Base-by-base conservation (phyloP, 2,329 filamentous ascomycete species). In the Phaeoacremonium minimum region DNA sequence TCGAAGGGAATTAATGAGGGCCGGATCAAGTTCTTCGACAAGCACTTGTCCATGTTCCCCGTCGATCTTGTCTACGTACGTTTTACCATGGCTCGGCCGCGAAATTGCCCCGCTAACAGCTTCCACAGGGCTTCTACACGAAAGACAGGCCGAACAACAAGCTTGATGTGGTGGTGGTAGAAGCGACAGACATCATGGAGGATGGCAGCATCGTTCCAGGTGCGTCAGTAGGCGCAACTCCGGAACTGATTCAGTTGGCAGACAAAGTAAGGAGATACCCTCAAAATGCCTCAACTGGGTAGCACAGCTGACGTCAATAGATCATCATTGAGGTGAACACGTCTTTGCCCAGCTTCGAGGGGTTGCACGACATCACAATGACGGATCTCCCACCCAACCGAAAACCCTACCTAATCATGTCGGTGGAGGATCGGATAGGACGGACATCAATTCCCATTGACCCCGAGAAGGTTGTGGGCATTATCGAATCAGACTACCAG, bases 321-420 rank as follows among this genome's bases (percentile, higher is more conserved):
- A 79, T 95, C 63, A 88, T 95, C 54, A 87, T 95, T 54, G 88
- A 95, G 67, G 85, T 95, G 64, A 95, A 95, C 70, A 95, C 89
- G 1, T 71, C 87, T 2, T 77, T 86, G 34, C 88, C 88, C 5
- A 87, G 80, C 30, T 90, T 95, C 53, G 84, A 93, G 59, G 89
- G 87, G 35, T 75, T 95, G 14, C 88, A 95, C 70, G 89, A 95
- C 53, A 94, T 95, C 57, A 89, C 85, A 43, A 84, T 90, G 75
- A 87, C 84, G n/a, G 85, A 93, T 48, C 67, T 90, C 9, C 88
- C 88, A 14, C 88, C 88, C 3, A 66, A 73, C 46, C 75, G 87
- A 48, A 94, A 93, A 67, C 88, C 88, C 2, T 93, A 91, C 64
- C 71, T 93, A 17, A 82, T 95, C 61, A 93, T 88, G 75, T 68